A percentile compares a stretch with the other conserved stretches of the same genome.
phyloP scores from a whole-genome alignment of 2,329 filamentous ascomycete genomes.

The Ophiognomonia clavigignenti-juglandacearum region DNA sequence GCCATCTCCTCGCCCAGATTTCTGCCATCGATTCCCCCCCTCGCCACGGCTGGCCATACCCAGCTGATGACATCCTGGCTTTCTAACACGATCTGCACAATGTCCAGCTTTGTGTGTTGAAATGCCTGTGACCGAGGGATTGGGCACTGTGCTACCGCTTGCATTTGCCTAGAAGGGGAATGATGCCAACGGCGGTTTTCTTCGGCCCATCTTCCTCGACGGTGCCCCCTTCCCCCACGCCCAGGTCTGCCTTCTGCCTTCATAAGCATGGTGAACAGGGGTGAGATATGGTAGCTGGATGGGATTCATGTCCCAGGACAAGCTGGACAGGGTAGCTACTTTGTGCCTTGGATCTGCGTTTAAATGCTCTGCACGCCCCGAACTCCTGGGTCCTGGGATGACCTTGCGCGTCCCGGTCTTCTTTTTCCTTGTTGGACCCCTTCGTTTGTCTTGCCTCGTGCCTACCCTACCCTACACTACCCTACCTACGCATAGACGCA shows the following conservation, averaged over 20 bases:
- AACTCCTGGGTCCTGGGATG: not conserved
- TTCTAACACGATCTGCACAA: not conserved
- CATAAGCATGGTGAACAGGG: not conserved
- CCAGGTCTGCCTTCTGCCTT: not conserved
- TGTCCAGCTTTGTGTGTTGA: not conserved
- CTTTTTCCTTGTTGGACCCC: not conserved
- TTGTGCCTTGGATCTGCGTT: conserved; percentile 2
- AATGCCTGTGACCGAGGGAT: too few relatives aligned
- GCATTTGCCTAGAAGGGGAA: not conserved
- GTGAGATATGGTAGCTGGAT: not conserved
- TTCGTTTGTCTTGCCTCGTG: not conserved
- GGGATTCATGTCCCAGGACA: not conserved
- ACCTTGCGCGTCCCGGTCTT: too few relatives aligned
- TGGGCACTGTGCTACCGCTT: too few relatives aligned
- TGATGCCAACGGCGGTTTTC: not conserved
- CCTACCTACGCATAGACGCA: too few relatives aligned
- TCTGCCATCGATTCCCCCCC: too few relatives aligned
- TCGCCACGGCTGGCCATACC: too few relatives aligned
- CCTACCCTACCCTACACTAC: too few relatives aligned
- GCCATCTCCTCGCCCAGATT: too few relatives aligned
- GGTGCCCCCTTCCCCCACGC: not conserved
- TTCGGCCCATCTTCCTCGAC: not conserved
- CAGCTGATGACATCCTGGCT: too few relatives aligned
- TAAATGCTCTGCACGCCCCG: conserved; percentile 10
- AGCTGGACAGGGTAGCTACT: not conserved